Percentiles rank a stretch among this genome's conserved stretches.
Evolutionary conservation across 495 filamentous ascomycete species (phyloP).

Genomic region (Penicillium subrubescens): DNA sequence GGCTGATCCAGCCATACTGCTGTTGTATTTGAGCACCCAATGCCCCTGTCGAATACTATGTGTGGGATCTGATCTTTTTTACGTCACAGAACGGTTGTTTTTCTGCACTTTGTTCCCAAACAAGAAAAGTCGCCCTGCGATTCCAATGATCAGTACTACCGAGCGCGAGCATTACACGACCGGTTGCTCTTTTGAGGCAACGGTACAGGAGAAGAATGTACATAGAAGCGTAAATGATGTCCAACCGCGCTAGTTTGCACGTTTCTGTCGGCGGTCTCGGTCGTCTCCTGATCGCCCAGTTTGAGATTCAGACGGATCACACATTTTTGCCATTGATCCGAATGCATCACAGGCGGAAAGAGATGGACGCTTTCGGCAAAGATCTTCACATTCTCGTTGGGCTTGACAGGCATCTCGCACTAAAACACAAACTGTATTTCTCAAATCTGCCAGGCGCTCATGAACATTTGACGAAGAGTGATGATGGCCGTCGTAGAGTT

Average conservation of each 20-base stretch:
- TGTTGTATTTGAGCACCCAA: not conserved
- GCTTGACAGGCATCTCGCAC: not conserved
- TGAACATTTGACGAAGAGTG: too few relatives aligned
- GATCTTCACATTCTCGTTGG: not conserved
- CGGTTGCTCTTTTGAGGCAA: not conserved
- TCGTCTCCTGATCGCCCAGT: not conserved
- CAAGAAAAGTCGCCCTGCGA: not conserved
- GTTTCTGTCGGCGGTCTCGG: not conserved
- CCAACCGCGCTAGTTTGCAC: not conserved
- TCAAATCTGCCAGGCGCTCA: too few relatives aligned
- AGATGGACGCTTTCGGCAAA: conserved; percentile 1
- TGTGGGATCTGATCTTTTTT: conserved; percentile 1
- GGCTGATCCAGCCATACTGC: not conserved
- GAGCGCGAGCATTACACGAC: too few relatives aligned
- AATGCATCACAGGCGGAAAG: conserved; percentile 1
- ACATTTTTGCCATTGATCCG: not conserved
- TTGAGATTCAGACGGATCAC: not conserved
- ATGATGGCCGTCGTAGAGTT: too few relatives aligned
- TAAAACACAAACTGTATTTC: conserved; percentile 1
- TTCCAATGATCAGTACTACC: not conserved
- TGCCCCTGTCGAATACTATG: not conserved
- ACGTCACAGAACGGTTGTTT: not conserved
- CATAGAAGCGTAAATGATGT: not conserved
- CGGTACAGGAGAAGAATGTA: not conserved
- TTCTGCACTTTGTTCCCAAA: not conserved